These are phyloP conservation scores for Escallonia rubra DNA, from an alignment of 129 eudicot genomes.

Conservation along the genomic window DNA sequence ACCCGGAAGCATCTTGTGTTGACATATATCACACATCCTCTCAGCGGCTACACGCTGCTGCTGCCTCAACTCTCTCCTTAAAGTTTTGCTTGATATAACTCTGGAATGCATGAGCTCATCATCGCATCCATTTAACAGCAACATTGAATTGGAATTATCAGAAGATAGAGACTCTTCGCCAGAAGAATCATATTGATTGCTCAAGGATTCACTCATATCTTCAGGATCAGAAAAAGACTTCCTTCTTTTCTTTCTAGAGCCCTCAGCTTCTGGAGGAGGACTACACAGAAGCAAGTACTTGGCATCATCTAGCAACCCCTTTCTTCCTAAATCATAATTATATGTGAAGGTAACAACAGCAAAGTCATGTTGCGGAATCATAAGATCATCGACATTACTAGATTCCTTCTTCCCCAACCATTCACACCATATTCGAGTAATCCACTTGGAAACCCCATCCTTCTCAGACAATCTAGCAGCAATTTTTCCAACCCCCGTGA, in stretches of 20 bases:
- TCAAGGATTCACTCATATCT: slow-evolving; percentile 42
- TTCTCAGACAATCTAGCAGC: slow-evolving; percentile 41
- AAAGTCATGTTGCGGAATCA: slow-evolving; percentile 48
- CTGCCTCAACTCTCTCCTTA: slow-evolving; percentile 60
- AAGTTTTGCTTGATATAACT: slow-evolving; percentile 43
- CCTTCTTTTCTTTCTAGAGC: slow-evolving; percentile 34
- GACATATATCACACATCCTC: slow-evolving; percentile 81
- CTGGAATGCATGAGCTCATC: slow-evolving; percentile 62
- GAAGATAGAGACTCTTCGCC: slow-evolving; percentile 51
- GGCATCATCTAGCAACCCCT: slow-evolving; percentile 36
- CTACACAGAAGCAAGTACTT: slow-evolving; percentile 31
- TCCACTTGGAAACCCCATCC: slow-evolving; percentile 36
- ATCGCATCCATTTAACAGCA: slow-evolving; percentile 43
- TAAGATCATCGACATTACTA: slow-evolving; percentile 15
- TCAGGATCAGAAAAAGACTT: slow-evolving; percentile 71
- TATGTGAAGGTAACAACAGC: slow-evolving; percentile 62
- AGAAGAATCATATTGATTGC: slow-evolving; percentile 46
- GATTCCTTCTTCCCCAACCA: slow-evolving; percentile 54
- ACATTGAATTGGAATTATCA: slow-evolving; percentile 25
- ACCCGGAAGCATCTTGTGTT: slow-evolving; percentile 87
- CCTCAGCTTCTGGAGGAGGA: slow-evolving; percentile 34
- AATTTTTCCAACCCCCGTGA: slow-evolving; percentile 59
- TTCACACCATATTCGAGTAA: slow-evolving; percentile 75
- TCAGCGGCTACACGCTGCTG: slow-evolving; percentile 66
- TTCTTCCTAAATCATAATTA: slow-evolving; percentile 62